Conservation (phyloP, 805 yeast species). For the Sugiyamaella valdiviana region DNA sequence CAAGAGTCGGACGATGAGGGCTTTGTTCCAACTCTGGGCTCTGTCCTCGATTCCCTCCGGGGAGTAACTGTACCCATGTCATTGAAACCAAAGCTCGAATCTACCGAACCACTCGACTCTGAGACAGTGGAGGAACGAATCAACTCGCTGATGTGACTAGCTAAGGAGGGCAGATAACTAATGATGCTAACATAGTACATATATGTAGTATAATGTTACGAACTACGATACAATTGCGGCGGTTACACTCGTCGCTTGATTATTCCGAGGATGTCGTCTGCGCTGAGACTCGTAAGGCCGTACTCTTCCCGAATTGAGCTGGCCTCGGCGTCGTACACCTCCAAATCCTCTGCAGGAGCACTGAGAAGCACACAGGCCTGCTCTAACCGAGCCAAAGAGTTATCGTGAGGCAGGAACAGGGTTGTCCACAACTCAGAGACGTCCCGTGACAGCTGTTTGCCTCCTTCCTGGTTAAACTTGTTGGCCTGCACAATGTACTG, state of each 20-base stretch:
- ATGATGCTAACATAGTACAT: neutral
- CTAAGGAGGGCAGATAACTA: neutral
- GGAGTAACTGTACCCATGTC: constrained; percentile 5
- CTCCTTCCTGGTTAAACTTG: constrained; percentile 34
- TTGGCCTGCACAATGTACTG: constrained; percentile 36
- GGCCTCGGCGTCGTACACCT: neutral
- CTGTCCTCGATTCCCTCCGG: constrained; percentile 20
- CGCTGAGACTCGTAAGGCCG: constrained; percentile 1
- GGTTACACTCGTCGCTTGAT: constrained; percentile 8
- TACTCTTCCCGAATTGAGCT: constrained; percentile 3
- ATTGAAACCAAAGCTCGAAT: neutral
- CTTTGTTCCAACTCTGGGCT: constrained; percentile 18
- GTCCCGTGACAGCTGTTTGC: constrained; percentile 32
- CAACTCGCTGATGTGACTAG: constrained; percentile 1
- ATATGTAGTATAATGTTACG: neutral
- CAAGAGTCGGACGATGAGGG: constrained; percentile 23
- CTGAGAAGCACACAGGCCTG: constrained; percentile 11
- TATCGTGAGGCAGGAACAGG: constrained; percentile 13
- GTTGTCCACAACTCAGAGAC: constrained; percentile 29
- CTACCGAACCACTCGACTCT: neutral
- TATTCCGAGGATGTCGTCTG: constrained; percentile 12
- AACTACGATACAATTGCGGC: too few species aligned
- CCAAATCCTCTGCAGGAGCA: neutral
- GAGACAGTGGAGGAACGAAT: constrained; percentile 1
- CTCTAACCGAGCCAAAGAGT: constrained; percentile 4